phyloP scores from a whole-genome alignment of 805 yeast species.

The Teunomyces atbi region DNA sequence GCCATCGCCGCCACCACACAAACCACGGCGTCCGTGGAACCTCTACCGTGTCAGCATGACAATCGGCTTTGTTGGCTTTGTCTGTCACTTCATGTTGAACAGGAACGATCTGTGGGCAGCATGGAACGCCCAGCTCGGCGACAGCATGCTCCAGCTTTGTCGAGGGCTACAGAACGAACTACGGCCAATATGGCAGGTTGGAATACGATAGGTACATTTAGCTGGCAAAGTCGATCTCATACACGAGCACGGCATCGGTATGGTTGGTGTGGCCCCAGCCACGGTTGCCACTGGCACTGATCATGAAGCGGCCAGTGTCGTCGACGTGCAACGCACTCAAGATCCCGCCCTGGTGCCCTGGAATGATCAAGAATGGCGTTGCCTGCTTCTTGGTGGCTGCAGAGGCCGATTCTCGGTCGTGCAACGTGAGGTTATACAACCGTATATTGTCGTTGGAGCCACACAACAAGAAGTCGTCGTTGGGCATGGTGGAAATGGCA shows the following conservation, averaged over 20 bases:
- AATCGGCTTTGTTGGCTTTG: slow-evolving; percentile 38
- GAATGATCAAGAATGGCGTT: slow-evolving; percentile 83
- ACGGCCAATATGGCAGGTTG: slow-evolving; percentile 1
- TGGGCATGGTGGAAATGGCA: slow-evolving; percentile 75
- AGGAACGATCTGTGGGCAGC: slow-evolving; percentile 8
- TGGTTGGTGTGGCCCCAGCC: slow-evolving; percentile 87
- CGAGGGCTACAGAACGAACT: slow-evolving; percentile 1
- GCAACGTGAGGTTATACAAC: slow-evolving; percentile 66
- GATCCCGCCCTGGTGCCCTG: slow-evolving; percentile 95
- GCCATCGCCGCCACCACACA: slow-evolving; percentile 9
- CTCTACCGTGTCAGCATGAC: slow-evolving; percentile 36
- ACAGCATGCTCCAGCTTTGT: neutral
- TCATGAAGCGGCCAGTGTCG: slow-evolving; percentile 82
- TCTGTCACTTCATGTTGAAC: slow-evolving; percentile 33
- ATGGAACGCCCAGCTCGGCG: neutral
- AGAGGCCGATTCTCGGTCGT: slow-evolving; percentile 28
- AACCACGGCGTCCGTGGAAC: slow-evolving; percentile 6
- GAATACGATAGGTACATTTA: slow-evolving; percentile 1
- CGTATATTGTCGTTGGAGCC: slow-evolving; percentile 91
- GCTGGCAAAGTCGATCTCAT: slow-evolving; percentile 61
- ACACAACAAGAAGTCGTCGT: slow-evolving; percentile 73
- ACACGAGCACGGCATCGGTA: slow-evolving; percentile 77
- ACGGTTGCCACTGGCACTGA: slow-evolving; percentile 89
- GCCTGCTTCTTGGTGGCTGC: slow-evolving; percentile 36
- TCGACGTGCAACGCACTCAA: slow-evolving; percentile 77